phyloP scores from a whole-genome alignment of 139 green algal species.

The Tetraselmis chui region DNA sequence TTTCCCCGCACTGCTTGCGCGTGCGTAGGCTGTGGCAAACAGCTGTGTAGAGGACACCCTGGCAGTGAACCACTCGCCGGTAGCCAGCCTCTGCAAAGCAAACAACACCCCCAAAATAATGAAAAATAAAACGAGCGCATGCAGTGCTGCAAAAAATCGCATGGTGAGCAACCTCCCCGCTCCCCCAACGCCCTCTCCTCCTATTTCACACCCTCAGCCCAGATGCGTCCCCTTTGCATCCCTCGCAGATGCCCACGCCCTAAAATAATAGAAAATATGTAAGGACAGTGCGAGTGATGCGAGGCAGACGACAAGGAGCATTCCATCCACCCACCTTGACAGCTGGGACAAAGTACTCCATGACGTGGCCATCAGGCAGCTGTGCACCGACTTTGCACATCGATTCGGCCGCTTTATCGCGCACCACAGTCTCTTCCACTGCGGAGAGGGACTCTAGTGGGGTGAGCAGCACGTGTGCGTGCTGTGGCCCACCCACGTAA shows the following conservation, averaged over 20 bases:
- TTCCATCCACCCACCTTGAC: slow-evolving; percentile 67
- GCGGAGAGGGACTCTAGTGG: slow-evolving; percentile 88
- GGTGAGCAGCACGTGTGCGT: slow-evolving; percentile 73
- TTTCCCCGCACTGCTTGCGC: slow-evolving; percentile 21
- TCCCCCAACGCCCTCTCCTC: no score
- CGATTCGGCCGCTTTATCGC: slow-evolving; percentile 87
- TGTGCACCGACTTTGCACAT: slow-evolving; percentile 68
- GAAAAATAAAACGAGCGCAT: no score
- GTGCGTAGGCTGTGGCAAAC: slow-evolving; percentile 76
- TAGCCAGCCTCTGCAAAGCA: slow-evolving; percentile 70
- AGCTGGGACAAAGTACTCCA: slow-evolving; percentile 74
- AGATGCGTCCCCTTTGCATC: no score
- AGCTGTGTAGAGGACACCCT: slow-evolving; percentile 87
- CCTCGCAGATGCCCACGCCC: no score
- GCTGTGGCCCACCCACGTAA: slow-evolving; percentile 78
- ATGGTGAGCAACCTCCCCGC: no score
- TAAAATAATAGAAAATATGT: no score
- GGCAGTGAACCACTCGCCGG: slow-evolving; percentile 94
- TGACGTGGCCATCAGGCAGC: slow-evolving; percentile 57
- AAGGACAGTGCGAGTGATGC: not conserved
- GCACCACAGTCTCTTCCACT: slow-evolving; percentile 97
- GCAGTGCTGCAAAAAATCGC: no score
- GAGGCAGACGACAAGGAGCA: not conserved
- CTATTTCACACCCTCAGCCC: no score
- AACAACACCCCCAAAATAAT: no score